Conservation (phyloP, 352 stramenopile species). For the Globisporangium nunn region DNA sequence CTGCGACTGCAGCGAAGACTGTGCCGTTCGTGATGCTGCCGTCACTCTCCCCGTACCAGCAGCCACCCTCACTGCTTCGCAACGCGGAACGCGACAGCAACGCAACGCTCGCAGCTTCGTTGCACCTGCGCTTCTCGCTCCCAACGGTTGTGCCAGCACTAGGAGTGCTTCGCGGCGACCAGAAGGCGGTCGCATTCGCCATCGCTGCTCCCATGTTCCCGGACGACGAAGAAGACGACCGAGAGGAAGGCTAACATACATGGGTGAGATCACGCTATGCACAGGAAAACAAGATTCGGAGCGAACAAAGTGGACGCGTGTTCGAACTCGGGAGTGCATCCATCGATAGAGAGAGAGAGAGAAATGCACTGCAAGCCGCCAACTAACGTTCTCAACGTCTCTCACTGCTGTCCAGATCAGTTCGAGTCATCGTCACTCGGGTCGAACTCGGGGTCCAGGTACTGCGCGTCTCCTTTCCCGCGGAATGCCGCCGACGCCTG, state of each 20-base stretch:
- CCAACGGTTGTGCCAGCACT: constrained; percentile 11
- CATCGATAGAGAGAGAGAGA: too few relatives aligned
- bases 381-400: not conserved
- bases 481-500: constrained; percentile 39
- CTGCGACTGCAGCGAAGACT: not conserved
- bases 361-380: too few relatives aligned
- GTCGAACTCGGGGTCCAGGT: constrained; percentile 69
- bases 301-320: too few relatives aligned
- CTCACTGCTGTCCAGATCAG: constrained; percentile 9
- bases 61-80: not conserved
- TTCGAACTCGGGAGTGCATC: too few relatives aligned
- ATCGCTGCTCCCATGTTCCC: constrained; percentile 21
- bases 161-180: constrained; percentile 4
- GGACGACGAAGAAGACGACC: constrained; percentile 16
- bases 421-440: constrained; percentile 76
- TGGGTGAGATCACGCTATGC: too few relatives aligned
- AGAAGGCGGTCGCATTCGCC: constrained; percentile 11
- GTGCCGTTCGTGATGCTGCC: constrained; percentile 13
- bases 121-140: constrained; percentile 10
- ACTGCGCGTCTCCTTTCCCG: constrained; percentile 34
- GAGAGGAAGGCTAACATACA: not conserved
- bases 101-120: not conserved
- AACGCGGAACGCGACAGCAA: not conserved
- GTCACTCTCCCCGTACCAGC: constrained; percentile 11
- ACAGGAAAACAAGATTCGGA: too few relatives aligned